Evolutionary conservation across 768 basidiomycete species (phyloP).

Genomic region (Xerocomellus intermedius): DNA sequence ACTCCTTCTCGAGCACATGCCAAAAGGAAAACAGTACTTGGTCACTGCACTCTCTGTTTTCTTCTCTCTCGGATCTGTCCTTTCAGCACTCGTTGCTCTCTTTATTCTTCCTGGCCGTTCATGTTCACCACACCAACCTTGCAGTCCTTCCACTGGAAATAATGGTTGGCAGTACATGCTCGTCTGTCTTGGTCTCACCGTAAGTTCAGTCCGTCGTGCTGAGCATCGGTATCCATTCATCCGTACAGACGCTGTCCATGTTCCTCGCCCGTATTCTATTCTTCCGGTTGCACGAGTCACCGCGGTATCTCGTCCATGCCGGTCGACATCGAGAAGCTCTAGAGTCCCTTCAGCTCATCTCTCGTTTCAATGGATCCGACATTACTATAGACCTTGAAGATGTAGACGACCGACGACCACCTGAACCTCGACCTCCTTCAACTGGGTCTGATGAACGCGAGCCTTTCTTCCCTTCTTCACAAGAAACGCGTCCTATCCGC

Average conservation of each 20-base stretch:
- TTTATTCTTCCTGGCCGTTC: slow-evolving; percentile 75
- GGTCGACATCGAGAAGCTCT: slow-evolving; percentile 84
- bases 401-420: slow-evolving; percentile 48
- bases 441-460: slow-evolving; percentile 26
- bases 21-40: slow-evolving; percentile 86
- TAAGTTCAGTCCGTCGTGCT: slow-evolving; percentile 44
- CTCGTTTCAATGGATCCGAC: slow-evolving; percentile 78
- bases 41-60: slow-evolving; percentile 93
- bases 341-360: slow-evolving; percentile 79
- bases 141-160: slow-evolving; percentile 69
- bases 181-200: slow-evolving; percentile 72
- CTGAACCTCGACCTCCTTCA: slow-evolving; percentile 17
- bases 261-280: slow-evolving; percentile 84
- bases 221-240: slow-evolving; percentile 4
- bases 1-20: slow-evolving; percentile 88
- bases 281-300: slow-evolving; percentile 93
- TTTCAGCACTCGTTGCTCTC: slow-evolving; percentile 79
- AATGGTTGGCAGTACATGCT: slow-evolving; percentile 90
- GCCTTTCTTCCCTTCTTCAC: slow-evolving; percentile 25
- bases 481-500: slow-evolving; percentile 8
- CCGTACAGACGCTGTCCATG: slow-evolving; percentile 75
- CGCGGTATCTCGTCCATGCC: slow-evolving; percentile 87
- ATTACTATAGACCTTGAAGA: slow-evolving; percentile 68
- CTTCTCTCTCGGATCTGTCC: slow-evolving; percentile 89
- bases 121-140: slow-evolving; percentile 51